These are phyloP conservation scores for Limnomonas spitsbergensis DNA, from an alignment of 139 green algal species.

Conservation along the genomic window DNA sequence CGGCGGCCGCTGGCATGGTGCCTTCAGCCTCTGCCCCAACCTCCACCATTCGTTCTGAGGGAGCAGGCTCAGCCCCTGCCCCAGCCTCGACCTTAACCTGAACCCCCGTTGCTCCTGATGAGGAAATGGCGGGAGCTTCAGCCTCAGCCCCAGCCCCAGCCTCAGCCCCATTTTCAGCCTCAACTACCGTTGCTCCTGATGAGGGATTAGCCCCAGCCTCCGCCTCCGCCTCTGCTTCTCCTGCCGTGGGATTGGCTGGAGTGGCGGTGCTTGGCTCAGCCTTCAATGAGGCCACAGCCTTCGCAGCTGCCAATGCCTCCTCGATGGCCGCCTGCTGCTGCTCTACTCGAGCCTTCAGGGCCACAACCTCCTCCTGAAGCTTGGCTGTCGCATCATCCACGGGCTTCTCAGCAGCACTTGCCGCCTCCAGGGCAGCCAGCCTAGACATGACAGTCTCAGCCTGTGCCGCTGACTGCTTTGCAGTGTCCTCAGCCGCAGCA, in stretches of 20 bases:
- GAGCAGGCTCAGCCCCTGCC: not conserved
- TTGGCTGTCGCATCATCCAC: too few relatives aligned
- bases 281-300: not conserved
- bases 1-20: not conserved
- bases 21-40: not conserved
- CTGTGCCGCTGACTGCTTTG: too few relatives aligned
- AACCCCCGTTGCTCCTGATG: not conserved
- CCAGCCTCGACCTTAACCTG: not conserved
- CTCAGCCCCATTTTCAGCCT: not conserved
- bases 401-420: too few relatives aligned
- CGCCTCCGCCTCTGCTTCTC: not conserved
- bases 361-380: too few relatives aligned
- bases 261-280: not conserved
- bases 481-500: too few relatives aligned
- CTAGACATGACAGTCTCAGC: not conserved
- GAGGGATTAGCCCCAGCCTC: not conserved
- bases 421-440: not conserved
- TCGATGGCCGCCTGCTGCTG: not conserved
- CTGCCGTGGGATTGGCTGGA: not conserved
- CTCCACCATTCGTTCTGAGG: not conserved
- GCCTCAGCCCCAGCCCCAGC: too few relatives aligned
- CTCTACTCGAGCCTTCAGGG: too few relatives aligned
- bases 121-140: not conserved
- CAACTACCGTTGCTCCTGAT: not conserved
- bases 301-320: not conserved